Conservation (phyloP, 352 stramenopile species). For the Phytopythium delawarense region DNA sequence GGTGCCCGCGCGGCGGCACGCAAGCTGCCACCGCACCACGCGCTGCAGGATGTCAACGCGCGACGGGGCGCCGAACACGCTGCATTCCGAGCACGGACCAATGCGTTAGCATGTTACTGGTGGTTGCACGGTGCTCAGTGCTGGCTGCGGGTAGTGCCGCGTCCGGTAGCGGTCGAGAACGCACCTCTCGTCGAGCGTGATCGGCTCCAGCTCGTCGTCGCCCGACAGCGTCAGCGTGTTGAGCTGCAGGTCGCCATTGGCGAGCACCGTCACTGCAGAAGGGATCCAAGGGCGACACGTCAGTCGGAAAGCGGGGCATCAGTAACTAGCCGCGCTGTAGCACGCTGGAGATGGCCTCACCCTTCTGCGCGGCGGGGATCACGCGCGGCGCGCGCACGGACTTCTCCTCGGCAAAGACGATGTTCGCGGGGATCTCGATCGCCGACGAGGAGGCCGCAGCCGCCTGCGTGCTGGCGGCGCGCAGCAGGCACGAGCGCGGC, state of each 20-base stretch:
- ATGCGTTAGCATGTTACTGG: background rate
- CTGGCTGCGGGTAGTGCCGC: background rate
- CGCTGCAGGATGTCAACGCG: conserved; percentile 87
- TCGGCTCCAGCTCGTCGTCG: conserved; percentile 29
- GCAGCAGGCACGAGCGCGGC: conserved; percentile 24
- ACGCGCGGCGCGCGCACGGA: conserved; percentile 58
- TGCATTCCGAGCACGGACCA: conserved; percentile 7
- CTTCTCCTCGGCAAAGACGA: conserved; percentile 74
- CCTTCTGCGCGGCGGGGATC: conserved; percentile 51
- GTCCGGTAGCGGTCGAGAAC: background rate
- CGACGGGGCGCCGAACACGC: conserved; percentile 70
- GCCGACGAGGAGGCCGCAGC: conserved; percentile 18
- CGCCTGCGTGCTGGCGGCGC: conserved; percentile 29
- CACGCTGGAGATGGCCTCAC: conserved; percentile 9
- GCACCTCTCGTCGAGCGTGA: conserved; percentile 55
- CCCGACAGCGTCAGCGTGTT: conserved; percentile 59
- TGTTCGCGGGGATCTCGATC: conserved; percentile 44
- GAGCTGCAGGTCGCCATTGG: conserved; percentile 58
- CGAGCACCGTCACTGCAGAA: conserved; percentile 34
- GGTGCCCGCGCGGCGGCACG: conserved; percentile 75
- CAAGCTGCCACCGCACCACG: conserved; percentile 86
- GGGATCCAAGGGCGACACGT: background rate
- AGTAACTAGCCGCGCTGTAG: background rate
- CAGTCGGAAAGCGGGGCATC: background rate
- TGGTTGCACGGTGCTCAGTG: background rate